These are phyloP conservation scores for Penicillium sp. DNA, from an alignment of 2,329 filamentous ascomycete genomes.

Conservation along the genomic window DNA sequence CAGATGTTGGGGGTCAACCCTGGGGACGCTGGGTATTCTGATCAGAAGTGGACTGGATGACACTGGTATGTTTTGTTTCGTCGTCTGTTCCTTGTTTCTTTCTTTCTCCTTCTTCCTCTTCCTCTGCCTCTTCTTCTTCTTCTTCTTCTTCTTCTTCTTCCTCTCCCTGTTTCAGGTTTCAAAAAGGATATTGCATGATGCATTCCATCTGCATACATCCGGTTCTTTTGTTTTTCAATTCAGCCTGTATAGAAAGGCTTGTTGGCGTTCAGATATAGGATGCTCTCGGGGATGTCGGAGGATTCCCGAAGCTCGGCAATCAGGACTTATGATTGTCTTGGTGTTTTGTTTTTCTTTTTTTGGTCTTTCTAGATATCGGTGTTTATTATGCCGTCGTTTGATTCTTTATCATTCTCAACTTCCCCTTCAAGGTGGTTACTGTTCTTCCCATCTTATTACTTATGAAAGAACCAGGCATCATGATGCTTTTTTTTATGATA, in stretches of 20 bases:
- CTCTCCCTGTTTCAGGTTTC: not conserved
- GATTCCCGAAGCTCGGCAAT: not conserved
- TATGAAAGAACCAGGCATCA: constrained; percentile 1
- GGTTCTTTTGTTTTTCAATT: constrained; percentile 1
- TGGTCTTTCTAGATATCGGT: not conserved
- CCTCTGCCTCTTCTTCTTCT: not conserved
- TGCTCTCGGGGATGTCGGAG: constrained; percentile 7
- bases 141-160: not conserved
- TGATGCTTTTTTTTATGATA: constrained; percentile 11
- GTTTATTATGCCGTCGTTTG: not conserved
- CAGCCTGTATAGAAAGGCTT: constrained; percentile 19
- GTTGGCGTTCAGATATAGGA: constrained; percentile 28
- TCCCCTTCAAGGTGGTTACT: not conserved
- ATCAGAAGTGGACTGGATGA: constrained; percentile 33
- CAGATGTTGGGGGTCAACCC: constrained; percentile 33
- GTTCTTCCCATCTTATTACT: not conserved
- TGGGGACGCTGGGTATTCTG: constrained; percentile 28
- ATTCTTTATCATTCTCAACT: not conserved
- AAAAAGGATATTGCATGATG: constrained; percentile 9
- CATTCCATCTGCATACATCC: constrained; percentile 2
- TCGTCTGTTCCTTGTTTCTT: not conserved
- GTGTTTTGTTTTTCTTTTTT: not conserved
- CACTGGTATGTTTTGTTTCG: not conserved
- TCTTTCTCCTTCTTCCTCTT: not conserved
- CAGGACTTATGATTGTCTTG: constrained; percentile 1